Base-by-base conservation (phyloP, 2,329 filamentous ascomycete species). In the Diaporthe longicolla region DNA sequence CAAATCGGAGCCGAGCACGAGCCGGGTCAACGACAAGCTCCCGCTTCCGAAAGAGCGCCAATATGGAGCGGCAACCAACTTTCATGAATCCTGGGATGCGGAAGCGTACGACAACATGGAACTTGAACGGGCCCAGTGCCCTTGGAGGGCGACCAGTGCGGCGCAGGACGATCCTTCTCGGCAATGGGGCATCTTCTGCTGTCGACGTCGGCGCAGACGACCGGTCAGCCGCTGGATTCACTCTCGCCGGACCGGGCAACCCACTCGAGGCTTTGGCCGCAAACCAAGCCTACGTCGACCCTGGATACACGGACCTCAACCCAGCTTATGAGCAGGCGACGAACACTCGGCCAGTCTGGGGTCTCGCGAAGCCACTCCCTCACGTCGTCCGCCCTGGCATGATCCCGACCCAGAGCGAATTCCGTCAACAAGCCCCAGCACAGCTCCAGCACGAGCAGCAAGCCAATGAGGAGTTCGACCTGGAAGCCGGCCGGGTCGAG, bases 381-480 rank as follows among this genome's bases (percentile, higher is more conserved):
- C 87, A 87, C 75, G 87, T 89, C 0, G 82, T 89, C 70, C 83
- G 88, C 50, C 82, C 85, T 26, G 87, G 87, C 15, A 89, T 89
- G 88, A 83, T 88, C 1, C 86, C 86, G 0, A 84, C 84, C 0
- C 80, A 80, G 72, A 81, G 82, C 52, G 82, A 86, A 74, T 71
- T 85, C 21, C 76, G 82, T n/a, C 70, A 83, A 45, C 70, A 74
- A 26, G 61, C 73, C 32, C 73, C 73, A 2, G 70, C 21, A 29
- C 78, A 11, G 76, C 73, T 13, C 9, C 61, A 68, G 35, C 43
- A 71, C 37, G 73, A 73, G 59, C 45, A 9, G 75, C 76, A 10
- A 32, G 69, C 70, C 9, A n/a, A 54, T 11, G 73, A 75, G 58
- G 52, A 73, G 17, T 73, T 73, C 32, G 73, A 73, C 13, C 40